A percentile compares a stretch with the other conserved stretches of the same genome.
Evolutionary conservation across 768 basidiomycete species (phyloP).

Genomic region (Thelephora aurantiotincta): DNA sequence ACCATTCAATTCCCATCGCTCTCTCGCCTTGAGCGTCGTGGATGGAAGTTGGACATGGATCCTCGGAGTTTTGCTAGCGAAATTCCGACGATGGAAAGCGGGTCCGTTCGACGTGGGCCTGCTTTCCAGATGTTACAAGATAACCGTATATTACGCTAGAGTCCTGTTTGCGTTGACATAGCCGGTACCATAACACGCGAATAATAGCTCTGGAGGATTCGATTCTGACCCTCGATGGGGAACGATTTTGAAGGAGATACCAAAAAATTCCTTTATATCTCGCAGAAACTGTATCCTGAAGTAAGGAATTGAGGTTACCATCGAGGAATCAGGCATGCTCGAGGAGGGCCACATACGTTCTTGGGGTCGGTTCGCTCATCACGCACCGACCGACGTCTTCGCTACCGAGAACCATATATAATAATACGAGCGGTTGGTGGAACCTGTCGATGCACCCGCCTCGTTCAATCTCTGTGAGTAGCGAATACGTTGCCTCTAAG

Average conservation of each 20-base stretch:
- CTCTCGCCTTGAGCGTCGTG: no score
- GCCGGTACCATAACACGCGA: constrained; percentile 88
- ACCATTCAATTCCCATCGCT: no score
- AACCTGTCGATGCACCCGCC: constrained; percentile 88
- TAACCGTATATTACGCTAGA: constrained; percentile 31
- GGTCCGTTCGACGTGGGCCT: no score
- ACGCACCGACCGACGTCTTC: constrained; percentile 89
- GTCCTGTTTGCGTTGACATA: constrained; percentile 81
- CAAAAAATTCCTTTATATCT: constrained; percentile 72
- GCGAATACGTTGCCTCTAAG: constrained; percentile 58
- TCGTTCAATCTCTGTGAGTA: constrained; percentile 63
- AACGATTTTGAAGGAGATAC: constrained; percentile 86
- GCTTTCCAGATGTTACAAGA: no score
- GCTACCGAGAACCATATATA: constrained; percentile 93
- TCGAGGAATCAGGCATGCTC: not conserved
- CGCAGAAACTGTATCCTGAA: constrained; percentile 81
- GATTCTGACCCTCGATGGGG: constrained; percentile 38
- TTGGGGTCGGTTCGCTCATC: constrained; percentile 70
- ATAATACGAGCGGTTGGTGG: constrained; percentile 73
- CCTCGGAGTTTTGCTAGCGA: no score
- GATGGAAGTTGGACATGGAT: no score
- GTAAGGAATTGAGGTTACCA: constrained; percentile 5
- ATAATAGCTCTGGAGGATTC: constrained; percentile 46
- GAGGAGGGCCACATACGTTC: constrained; percentile 33
- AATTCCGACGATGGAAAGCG: no score